phyloP scores from a whole-genome alignment of 2,329 filamentous ascomycete genomes.

The Cylindrodendrum hubeiense region DNA sequence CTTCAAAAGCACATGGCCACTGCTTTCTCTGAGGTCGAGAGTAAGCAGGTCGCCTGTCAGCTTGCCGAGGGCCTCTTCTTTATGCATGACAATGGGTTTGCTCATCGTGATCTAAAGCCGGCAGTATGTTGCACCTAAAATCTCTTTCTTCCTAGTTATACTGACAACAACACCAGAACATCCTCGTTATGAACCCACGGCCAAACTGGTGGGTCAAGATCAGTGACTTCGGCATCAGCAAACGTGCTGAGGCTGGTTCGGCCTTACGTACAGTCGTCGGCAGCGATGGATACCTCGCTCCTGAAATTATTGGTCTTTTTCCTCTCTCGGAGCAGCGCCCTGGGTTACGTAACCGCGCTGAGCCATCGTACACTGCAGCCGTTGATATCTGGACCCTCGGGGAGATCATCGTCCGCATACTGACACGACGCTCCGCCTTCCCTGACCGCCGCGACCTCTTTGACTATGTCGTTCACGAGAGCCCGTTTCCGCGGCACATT shows the following conservation, averaged over 20 bases:
- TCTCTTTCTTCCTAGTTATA: too few relatives aligned
- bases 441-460: not conserved
- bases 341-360: not conserved
- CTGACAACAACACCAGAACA: not conserved
- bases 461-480: not conserved
- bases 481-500: not conserved
- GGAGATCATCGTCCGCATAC: not conserved
- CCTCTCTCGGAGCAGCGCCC: not conserved
- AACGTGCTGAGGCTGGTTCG: not conserved
- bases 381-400: constrained; percentile 13
- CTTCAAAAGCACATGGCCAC: not conserved
- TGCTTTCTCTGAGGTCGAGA: not conserved
- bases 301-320: not conserved
- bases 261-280: not conserved
- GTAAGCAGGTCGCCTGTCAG: not conserved
- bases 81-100: constrained; percentile 4
- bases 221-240: constrained; percentile 16
- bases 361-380: not conserved
- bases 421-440: not conserved
- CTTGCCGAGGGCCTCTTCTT: not conserved
- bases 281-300: not conserved
- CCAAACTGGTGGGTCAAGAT: constrained; percentile 19
- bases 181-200: not conserved
- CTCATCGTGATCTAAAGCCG: constrained; percentile 10
- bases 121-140: not conserved